phyloP scores from a whole-genome alignment of 176 grass and related monocot species.

The Oryza coarctata region DNA sequence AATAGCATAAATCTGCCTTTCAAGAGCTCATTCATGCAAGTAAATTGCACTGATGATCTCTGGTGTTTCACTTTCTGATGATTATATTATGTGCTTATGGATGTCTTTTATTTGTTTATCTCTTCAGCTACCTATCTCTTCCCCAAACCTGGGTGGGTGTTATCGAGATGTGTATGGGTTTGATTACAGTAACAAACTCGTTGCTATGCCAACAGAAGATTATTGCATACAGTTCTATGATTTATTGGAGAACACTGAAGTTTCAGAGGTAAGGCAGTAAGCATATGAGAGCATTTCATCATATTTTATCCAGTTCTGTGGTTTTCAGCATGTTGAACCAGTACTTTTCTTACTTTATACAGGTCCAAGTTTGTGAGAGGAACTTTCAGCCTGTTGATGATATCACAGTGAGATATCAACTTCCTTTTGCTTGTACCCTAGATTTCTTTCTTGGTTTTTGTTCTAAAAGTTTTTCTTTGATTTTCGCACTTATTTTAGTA shows the following conservation, averaged over 20 bases:
- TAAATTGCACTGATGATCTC: constrained; percentile 7
- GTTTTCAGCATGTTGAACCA: background rate
- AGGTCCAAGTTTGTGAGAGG: constrained; percentile 95
- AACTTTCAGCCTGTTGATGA: constrained; percentile 93
- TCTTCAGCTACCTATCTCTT: constrained; percentile 58
- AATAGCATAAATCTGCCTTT: constrained; percentile 4
- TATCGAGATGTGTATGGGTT: constrained; percentile 48
- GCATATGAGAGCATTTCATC: background rate
- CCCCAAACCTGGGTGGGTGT: constrained; percentile 23
- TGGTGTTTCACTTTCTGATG: background rate
- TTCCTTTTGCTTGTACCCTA: background rate
- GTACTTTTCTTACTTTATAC: constrained; percentile 2
- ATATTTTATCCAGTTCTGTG: background rate
- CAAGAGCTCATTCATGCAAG: background rate
- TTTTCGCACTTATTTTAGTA: constrained; percentile 1
- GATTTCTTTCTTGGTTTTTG: background rate
- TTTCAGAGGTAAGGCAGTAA: constrained; percentile 69
- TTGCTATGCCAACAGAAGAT: constrained; percentile 76
- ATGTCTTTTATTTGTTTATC: constrained; percentile 22
- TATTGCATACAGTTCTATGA: constrained; percentile 86
- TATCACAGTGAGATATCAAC: constrained; percentile 54
- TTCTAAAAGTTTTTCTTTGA: background rate
- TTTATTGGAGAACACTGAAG: constrained; percentile 74
- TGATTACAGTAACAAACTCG: constrained; percentile 60
- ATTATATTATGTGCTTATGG: constrained; percentile 14